phyloP scores from a whole-genome alignment of 345 rosid genomes.

The Camelina laxa region DNA sequence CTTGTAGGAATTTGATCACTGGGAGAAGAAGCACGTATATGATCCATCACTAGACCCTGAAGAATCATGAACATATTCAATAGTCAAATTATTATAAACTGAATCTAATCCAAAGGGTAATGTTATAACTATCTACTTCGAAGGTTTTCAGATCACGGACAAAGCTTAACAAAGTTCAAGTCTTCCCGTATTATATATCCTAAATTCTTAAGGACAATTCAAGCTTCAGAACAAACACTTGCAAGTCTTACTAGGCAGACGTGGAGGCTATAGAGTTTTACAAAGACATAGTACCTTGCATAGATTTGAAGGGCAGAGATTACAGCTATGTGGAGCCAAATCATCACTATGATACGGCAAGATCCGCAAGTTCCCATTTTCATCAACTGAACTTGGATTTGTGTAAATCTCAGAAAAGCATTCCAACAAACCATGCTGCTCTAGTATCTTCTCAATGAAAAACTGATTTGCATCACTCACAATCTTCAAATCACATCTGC shows the following conservation, averaged over 20 bases:
- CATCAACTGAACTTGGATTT: constrained; percentile 58
- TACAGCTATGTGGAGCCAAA: constrained; percentile 61
- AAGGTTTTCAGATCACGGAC: neutral
- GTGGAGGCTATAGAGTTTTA: neutral
- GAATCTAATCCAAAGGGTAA: neutral
- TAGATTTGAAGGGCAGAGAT: constrained; percentile 66
- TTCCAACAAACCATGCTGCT: constrained; percentile 60
- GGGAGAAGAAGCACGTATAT: constrained; percentile 45
- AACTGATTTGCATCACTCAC: constrained; percentile 83
- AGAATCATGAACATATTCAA: neutral
- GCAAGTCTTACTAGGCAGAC: constrained; percentile 1
- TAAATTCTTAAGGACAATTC: too few relatives aligned
- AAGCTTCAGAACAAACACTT: too few relatives aligned
- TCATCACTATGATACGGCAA: constrained; percentile 58
- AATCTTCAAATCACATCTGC: constrained; percentile 79
- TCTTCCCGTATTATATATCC: too few relatives aligned
- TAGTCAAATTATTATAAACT: neutral
- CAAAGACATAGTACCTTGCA: constrained; percentile 64
- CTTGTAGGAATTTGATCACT: constrained; percentile 31
- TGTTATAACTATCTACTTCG: neutral
- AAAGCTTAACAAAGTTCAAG: neutral
- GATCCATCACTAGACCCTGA: constrained; percentile 73
- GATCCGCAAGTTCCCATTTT: constrained; percentile 60
- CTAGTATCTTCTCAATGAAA: constrained; percentile 79
- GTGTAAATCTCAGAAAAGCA: constrained; percentile 73